These are phyloP conservation scores for Cyberlindnera xylosilytica DNA, from an alignment of 805 yeast genomes.

Conservation along the genomic window DNA sequence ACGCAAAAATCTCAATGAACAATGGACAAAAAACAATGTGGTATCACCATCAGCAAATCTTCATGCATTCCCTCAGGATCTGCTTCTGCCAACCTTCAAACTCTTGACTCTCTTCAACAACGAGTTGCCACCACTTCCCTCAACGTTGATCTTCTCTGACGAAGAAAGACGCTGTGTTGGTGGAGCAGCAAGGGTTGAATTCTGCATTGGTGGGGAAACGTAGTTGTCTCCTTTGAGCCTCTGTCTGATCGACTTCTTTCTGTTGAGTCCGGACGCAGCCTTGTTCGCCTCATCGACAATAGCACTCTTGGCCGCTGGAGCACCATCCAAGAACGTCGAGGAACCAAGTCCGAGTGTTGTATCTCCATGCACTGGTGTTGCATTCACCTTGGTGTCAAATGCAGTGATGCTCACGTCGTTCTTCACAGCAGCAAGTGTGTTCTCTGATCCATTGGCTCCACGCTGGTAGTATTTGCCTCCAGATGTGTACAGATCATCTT, in stretches of 20 bases:
- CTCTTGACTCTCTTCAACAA: constrained; percentile 84
- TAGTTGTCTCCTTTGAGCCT: constrained; percentile 38
- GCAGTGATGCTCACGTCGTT: constrained; percentile 49
- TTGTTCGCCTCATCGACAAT: constrained; percentile 34
- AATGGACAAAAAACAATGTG: too few species aligned
- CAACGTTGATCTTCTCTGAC: constrained; percentile 21
- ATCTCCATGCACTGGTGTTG: constrained; percentile 79
- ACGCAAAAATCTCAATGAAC: too few species aligned
- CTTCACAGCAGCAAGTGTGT: constrained; percentile 42
- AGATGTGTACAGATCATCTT: constrained; percentile 30
- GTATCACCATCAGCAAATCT: too few species aligned
- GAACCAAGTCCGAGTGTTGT: constrained; percentile 88
- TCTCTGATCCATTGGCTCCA: constrained; percentile 14
- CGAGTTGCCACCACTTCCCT: constrained; percentile 42
- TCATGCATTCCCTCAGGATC: constrained; percentile 5
- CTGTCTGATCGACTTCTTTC: constrained; percentile 83
- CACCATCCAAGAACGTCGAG: constrained; percentile 91
- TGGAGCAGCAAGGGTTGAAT: constrained; percentile 2
- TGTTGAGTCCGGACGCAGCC: constrained; percentile 48
- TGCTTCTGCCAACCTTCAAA: constrained; percentile 65
- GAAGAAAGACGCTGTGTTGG: constrained; percentile 1
- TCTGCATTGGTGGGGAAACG: constrained; percentile 7
- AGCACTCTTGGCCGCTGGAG: constrained; percentile 73
- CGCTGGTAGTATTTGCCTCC: constrained; percentile 12
- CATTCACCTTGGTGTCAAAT: constrained; percentile 68